A percentile compares a stretch with the other conserved stretches of the same genome.
Evolutionary conservation across 495 filamentous ascomycete genomes (phyloP).

Genomic region (Tuber calosporum): DNA sequence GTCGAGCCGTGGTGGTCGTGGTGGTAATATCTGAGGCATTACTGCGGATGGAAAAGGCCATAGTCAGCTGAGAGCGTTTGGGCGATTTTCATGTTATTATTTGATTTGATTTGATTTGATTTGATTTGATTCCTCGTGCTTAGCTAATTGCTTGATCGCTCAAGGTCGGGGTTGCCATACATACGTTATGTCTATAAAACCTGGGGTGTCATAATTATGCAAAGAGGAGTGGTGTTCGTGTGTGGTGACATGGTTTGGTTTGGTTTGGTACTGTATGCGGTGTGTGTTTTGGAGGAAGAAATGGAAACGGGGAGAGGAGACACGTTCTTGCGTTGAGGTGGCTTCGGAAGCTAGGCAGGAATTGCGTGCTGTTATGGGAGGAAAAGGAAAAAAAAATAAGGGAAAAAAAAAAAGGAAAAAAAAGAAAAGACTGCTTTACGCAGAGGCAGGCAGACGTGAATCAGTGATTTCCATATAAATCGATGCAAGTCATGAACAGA

Average conservation of each 20-base stretch:
- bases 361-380: not conserved
- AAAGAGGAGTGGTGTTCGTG: not conserved
- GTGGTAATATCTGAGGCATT: not conserved
- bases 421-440: not conserved
- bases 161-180: not conserved
- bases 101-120: not conserved
- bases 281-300: not conserved
- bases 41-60: not conserved
- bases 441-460: not conserved
- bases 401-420: not conserved
- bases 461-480: not conserved
- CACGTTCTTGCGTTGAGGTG: slow-evolving; percentile 1
- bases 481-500: not conserved
- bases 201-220: not conserved
- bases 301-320: not conserved
- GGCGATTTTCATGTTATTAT: not conserved
- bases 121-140: not conserved
- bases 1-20: not conserved
- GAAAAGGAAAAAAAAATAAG: not conserved
- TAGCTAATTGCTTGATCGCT: not conserved
- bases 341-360: not conserved
- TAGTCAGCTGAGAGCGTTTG: not conserved
- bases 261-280: not conserved
- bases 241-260: not conserved
- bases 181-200: not conserved